phyloP scores from a whole-genome alignment of 192 early-diverging fungal species.

The Mortierella hygrophila region DNA sequence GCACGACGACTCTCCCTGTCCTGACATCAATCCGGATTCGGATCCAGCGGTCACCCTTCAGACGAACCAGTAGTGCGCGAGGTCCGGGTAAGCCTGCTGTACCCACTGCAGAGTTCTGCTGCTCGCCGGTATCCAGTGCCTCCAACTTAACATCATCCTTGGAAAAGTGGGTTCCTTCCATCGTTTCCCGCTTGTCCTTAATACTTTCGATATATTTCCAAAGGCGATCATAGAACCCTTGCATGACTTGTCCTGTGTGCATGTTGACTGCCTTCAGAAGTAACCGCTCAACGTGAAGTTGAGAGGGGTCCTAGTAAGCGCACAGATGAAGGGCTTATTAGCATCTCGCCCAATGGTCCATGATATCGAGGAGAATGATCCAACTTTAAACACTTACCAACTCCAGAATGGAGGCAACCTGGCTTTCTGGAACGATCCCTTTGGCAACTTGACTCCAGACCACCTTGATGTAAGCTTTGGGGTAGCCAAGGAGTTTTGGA shows the following conservation, averaged over 20 bases:
- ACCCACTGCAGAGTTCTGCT: slow-evolving; percentile 6
- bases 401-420: slow-evolving; percentile 20
- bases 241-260: slow-evolving; percentile 59
- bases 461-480: slow-evolving; percentile 58
- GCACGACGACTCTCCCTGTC: slow-evolving; percentile 59
- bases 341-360: neutral
- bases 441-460: slow-evolving; percentile 57
- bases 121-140: slow-evolving; percentile 29
- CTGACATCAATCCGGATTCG: slow-evolving; percentile 63
- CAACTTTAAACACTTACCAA: slow-evolving; percentile 16
- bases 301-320: slow-evolving; percentile 51
- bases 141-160: slow-evolving; percentile 29
- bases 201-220: slow-evolving; percentile 48
- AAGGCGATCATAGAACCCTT: slow-evolving; percentile 58
- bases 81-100: slow-evolving; percentile 9
- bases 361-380: no score
- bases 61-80: slow-evolving; percentile 54
- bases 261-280: slow-evolving; percentile 58
- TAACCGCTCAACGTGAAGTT: slow-evolving; percentile 59
- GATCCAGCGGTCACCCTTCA: slow-evolving; percentile 62
- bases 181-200: slow-evolving; percentile 41
- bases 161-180: slow-evolving; percentile 33
- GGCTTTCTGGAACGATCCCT: slow-evolving; percentile 23
- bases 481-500: slow-evolving; percentile 61
- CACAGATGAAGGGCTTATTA: neutral